Evolutionary conservation across 441 rosid species (phyloP).

Genomic region (Gossypium aridum): DNA sequence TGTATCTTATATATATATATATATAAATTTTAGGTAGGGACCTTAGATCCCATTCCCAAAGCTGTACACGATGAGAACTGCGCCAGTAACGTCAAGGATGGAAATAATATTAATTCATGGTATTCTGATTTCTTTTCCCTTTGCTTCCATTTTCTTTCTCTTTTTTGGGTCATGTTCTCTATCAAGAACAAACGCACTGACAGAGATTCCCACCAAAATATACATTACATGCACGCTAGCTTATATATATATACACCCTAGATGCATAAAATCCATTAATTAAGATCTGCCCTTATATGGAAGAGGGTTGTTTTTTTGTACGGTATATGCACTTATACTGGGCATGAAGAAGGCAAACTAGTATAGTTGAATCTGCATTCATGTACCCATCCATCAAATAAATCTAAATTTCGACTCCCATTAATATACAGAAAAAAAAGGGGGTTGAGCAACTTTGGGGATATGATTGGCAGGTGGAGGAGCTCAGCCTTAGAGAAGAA

Average conservation of each 20-base stretch:
- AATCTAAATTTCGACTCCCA: constrained; percentile 11
- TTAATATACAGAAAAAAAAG: neutral
- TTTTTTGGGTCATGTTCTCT: neutral
- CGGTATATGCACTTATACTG: neutral
- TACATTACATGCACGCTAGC: constrained; percentile 14
- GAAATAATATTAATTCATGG: constrained; percentile 50
- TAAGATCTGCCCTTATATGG: constrained; percentile 10
- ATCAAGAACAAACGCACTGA: neutral
- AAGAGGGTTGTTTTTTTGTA: neutral
- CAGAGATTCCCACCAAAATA: constrained; percentile 3
- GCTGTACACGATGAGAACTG: constrained; percentile 33
- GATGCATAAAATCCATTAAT: constrained; percentile 16
- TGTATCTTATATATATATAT: neutral
- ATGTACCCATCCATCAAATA: constrained; percentile 12
- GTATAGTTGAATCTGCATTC: constrained; percentile 4
- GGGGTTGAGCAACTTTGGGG: neutral
- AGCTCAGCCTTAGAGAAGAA: constrained; percentile 55
- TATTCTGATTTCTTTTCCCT: constrained; percentile 8
- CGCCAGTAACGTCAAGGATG: constrained; percentile 35
- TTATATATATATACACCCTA: neutral
- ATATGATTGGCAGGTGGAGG: constrained; percentile 60
- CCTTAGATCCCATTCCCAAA: constrained; percentile 51
- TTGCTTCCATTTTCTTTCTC: constrained; percentile 5
- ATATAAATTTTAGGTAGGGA: constrained; percentile 31
- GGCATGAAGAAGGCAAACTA: too few relatives aligned